phyloP scores from a whole-genome alignment of 495 filamentous ascomycete genomes.

The Lasiosphaeria ovina region DNA sequence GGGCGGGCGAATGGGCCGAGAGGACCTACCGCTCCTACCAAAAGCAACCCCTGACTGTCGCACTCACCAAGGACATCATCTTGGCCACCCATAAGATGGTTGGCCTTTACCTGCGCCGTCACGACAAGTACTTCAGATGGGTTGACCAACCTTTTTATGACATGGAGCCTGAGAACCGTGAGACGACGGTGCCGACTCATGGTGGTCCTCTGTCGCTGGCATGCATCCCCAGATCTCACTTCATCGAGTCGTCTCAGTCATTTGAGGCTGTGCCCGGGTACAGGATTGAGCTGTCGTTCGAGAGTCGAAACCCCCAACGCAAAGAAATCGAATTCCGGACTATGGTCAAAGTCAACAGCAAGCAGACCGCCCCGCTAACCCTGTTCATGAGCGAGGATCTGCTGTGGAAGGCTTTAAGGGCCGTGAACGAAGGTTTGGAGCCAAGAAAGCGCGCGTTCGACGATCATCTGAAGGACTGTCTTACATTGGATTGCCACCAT shows the following conservation, averaged over 20 bases:
- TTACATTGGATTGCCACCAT: slow-evolving; percentile 28
- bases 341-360: slow-evolving; percentile 35
- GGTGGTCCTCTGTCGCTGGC: slow-evolving; percentile 35
- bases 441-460: slow-evolving; percentile 35
- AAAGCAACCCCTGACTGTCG: slow-evolving; percentile 41
- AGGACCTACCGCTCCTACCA: slow-evolving; percentile 46
- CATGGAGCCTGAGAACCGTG: slow-evolving; percentile 24
- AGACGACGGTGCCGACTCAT: slow-evolving; percentile 30
- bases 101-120: slow-evolving; percentile 44
- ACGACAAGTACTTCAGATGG: slow-evolving; percentile 45
- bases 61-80: slow-evolving; percentile 40
- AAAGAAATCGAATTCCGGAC: slow-evolving; percentile 28
- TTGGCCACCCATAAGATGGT: slow-evolving; percentile 43
- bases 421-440: slow-evolving; percentile 36
- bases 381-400: slow-evolving; percentile 38
- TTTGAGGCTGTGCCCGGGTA: slow-evolving; percentile 47
- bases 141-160: slow-evolving; percentile 39
- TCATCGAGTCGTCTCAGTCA: slow-evolving; percentile 40
- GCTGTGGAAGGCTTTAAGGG: slow-evolving; percentile 37
- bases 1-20: slow-evolving; percentile 42
- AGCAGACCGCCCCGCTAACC: slow-evolving; percentile 41
- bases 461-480: slow-evolving; percentile 24
- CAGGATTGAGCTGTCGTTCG: slow-evolving; percentile 39
- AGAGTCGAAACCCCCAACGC: slow-evolving; percentile 37
- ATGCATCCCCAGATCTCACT: slow-evolving; percentile 41